Evolutionary conservation across 148 eudicot genomes (phyloP).

Genomic region (Cornus suecica): DNA sequence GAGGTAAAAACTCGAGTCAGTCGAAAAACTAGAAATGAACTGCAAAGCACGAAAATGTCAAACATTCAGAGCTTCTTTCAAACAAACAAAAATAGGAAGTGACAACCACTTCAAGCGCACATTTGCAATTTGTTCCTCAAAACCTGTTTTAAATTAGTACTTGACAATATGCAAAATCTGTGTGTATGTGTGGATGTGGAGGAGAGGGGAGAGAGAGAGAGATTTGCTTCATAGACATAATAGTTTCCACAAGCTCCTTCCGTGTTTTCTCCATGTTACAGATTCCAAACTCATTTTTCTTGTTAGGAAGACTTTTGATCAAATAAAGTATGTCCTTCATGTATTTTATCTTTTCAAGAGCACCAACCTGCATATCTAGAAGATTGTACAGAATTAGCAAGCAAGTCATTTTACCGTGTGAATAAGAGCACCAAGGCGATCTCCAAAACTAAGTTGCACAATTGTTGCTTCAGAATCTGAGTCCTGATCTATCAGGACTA

Average conservation of each 20-base stretch:
- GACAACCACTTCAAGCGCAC: not conserved
- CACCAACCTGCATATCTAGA: not conserved
- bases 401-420: conserved; percentile 63
- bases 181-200: no score
- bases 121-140: not conserved
- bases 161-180: not conserved
- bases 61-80: not conserved
- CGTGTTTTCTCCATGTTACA: not conserved
- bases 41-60: not conserved
- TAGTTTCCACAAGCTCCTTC: not conserved
- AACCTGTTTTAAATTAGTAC: not conserved
- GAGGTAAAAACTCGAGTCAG: conserved; percentile 4
- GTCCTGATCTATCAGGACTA: conserved; percentile 86
- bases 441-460: conserved; percentile 94
- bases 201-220: no score
- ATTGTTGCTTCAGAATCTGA: conserved; percentile 74
- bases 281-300: not conserved
- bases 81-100: no score
- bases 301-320: not conserved
- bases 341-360: not conserved
- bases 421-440: conserved; percentile 95
- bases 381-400: conserved; percentile 1
- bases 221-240: not conserved
- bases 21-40: not conserved
- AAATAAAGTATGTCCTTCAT: not conserved